Percentiles rank a stretch among this genome's conserved stretches.
Evolutionary conservation across 2,329 filamentous ascomycete species (phyloP).

Genomic region (Botryotinia calthae): DNA sequence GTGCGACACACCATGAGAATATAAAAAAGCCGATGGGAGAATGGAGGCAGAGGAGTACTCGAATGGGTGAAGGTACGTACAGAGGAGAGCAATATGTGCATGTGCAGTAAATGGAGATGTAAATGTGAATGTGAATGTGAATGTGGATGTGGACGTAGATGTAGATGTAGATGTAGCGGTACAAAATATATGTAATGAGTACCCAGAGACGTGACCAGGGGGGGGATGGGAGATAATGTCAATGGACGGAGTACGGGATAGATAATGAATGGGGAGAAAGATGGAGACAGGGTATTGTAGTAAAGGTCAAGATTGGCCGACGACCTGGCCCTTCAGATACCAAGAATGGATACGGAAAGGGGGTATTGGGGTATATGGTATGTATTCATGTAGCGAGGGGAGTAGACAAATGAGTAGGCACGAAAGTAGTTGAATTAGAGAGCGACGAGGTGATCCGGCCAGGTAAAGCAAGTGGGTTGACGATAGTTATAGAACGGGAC

Average conservation of each 20-base stretch:
- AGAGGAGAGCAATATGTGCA: neutral
- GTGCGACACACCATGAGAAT: neutral
- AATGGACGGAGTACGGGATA: neutral
- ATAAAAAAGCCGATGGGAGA: neutral
- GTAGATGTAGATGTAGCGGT: neutral
- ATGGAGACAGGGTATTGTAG: constrained; percentile 1
- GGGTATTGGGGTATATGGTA: neutral
- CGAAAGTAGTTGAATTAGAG: neutral
- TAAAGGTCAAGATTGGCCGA: neutral
- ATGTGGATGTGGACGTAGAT: too few relatives aligned
- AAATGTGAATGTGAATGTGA: too few relatives aligned
- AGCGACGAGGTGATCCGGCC: neutral
- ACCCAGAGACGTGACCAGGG: neutral
- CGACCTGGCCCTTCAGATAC: neutral
- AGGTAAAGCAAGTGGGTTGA: neutral
- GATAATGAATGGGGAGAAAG: neutral
- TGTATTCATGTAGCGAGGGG: constrained; percentile 1
- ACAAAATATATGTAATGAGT: neutral
- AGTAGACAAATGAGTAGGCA: neutral
- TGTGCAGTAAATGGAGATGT: neutral
- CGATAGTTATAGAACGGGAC: neutral
- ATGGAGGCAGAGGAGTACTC: too few relatives aligned
- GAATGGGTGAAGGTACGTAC: neutral
- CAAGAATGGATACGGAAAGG: neutral
- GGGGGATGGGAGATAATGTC: neutral